Evolutionary conservation across 2,329 filamentous ascomycete genomes (phyloP).

Genomic region (Sporothrix luriei): DNA sequence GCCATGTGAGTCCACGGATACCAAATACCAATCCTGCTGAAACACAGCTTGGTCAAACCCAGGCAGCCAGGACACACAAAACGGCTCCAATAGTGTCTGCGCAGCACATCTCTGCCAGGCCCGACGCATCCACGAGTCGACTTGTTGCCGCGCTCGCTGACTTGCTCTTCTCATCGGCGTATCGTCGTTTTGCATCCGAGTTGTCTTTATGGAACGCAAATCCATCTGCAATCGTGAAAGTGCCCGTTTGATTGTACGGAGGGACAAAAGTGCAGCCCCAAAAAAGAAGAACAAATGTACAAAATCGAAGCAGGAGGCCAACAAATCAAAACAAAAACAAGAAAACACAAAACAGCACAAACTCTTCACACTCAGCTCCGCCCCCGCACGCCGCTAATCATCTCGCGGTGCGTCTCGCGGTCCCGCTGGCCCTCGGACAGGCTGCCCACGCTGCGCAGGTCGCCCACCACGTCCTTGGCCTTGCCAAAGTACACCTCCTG

Average conservation of each 20-base stretch:
- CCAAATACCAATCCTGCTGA: no score
- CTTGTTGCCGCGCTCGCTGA: no score
- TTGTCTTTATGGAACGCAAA: no score
- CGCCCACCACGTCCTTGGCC: constrained; percentile 96
- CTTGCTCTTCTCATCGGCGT: no score
- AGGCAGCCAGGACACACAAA: neutral
- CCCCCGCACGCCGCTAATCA: constrained; percentile 68
- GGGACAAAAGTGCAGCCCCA: neutral
- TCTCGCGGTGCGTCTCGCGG: constrained; percentile 81
- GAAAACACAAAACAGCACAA: no score
- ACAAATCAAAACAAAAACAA: neutral
- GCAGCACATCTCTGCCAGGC: no score
- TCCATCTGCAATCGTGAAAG: neutral
- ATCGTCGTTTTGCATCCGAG: no score
- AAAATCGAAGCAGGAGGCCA: neutral
- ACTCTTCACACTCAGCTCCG: constrained; percentile 7
- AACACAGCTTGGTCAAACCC: neutral
- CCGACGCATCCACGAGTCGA: no score
- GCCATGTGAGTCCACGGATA: neutral
- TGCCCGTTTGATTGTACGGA: neutral
- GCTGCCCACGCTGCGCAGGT: constrained; percentile 82
- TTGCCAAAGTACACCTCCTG: constrained; percentile 99
- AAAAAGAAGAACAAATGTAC: neutral
- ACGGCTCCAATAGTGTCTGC: no score
- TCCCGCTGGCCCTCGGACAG: constrained; percentile 84